Percentiles rank a stretch among this genome's conserved stretches.
phyloP scores from a whole-genome alignment of 441 rosid species.

The Metrosideros polymorpha region DNA sequence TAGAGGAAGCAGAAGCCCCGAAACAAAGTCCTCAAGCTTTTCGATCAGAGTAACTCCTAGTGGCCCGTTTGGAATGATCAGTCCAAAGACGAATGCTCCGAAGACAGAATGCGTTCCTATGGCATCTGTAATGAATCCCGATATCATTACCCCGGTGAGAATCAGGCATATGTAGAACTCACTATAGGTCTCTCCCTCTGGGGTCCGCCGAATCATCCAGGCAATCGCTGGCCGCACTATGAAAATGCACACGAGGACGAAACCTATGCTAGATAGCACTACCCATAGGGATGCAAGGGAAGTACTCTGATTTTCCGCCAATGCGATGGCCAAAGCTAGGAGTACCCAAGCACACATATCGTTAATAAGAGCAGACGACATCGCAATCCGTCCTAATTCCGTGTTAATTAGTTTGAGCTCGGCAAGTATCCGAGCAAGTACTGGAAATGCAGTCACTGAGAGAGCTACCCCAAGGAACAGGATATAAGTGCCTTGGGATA shows the following conservation, averaged over 20 bases:
- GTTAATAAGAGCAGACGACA: slow-evolving; percentile 89
- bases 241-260: slow-evolving; percentile 43
- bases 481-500: slow-evolving; percentile 43
- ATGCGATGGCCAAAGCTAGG: slow-evolving; percentile 68
- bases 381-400: slow-evolving; percentile 73
- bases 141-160: slow-evolving; percentile 91
- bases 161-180: slow-evolving; percentile 79
- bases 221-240: slow-evolving; percentile 53
- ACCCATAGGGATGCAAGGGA: slow-evolving; percentile 71
- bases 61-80: slow-evolving; percentile 86
- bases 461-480: slow-evolving; percentile 90
- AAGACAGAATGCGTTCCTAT: slow-evolving; percentile 94
- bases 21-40: slow-evolving; percentile 87
- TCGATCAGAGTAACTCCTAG: slow-evolving; percentile 81
- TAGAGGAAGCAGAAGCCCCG: slow-evolving; percentile 85
- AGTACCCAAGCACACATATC: slow-evolving; percentile 93
- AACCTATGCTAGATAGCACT: slow-evolving; percentile 45
- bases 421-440: slow-evolving; percentile 80
- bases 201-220: slow-evolving; percentile 69
- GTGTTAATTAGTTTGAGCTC: slow-evolving; percentile 87
- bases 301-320: slow-evolving; percentile 50
- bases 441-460: slow-evolving; percentile 92
- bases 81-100: slow-evolving; percentile 92
- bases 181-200: slow-evolving; percentile 81
- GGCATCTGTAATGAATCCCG: slow-evolving; percentile 88